These are phyloP conservation scores for Chaetomium strumarium DNA, from an alignment of 2,329 filamentous ascomycete species.

Conservation along the genomic window DNA sequence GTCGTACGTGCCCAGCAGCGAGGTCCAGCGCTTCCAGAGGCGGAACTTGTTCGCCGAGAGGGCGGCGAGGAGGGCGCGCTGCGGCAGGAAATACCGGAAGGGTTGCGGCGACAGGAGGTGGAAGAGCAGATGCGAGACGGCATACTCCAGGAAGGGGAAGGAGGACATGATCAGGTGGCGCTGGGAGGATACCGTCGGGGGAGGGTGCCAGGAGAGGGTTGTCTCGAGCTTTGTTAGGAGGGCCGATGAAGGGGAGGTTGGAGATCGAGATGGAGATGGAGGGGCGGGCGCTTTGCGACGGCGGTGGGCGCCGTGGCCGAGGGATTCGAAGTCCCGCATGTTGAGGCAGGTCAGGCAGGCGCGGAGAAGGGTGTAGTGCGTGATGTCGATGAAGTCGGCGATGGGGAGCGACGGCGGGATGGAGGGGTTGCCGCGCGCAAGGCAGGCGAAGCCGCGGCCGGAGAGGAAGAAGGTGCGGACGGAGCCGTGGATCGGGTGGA, in stretches of 20 bases:
- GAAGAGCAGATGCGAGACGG: constrained; percentile 29
- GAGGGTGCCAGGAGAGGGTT: not conserved
- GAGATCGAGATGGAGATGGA: not conserved
- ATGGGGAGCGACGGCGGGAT: constrained; percentile 12
- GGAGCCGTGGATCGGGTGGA: constrained; percentile 30
- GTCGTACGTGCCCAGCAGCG: constrained; percentile 25
- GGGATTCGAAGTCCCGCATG: constrained; percentile 30
- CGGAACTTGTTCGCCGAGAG: constrained; percentile 26
- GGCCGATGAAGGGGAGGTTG: not conserved
- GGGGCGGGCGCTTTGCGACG: not conserved
- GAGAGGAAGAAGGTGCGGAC: constrained; percentile 31
- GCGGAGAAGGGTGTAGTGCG: constrained; percentile 29
- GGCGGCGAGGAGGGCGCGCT: constrained; percentile 23
- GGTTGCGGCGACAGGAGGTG: constrained; percentile 29
- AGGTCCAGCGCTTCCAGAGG: constrained; percentile 32
- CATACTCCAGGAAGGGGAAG: constrained; percentile 31
- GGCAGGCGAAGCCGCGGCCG: constrained; percentile 29
- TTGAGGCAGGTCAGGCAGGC: constrained; percentile 31
- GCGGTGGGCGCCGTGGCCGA: constrained; percentile 20
- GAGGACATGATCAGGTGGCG: constrained; percentile 27
- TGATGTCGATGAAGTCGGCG: constrained; percentile 25
- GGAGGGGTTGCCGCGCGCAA: constrained; percentile 16
- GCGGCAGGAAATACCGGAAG: constrained; percentile 31
- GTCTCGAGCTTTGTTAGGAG: not conserved
- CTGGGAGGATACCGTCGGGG: constrained; percentile 21